Evolutionary conservation across 495 filamentous ascomycete genomes (phyloP), one percentile per base, ranked within the genome.

Genomic region (Aspergillus indologenus): DNA sequence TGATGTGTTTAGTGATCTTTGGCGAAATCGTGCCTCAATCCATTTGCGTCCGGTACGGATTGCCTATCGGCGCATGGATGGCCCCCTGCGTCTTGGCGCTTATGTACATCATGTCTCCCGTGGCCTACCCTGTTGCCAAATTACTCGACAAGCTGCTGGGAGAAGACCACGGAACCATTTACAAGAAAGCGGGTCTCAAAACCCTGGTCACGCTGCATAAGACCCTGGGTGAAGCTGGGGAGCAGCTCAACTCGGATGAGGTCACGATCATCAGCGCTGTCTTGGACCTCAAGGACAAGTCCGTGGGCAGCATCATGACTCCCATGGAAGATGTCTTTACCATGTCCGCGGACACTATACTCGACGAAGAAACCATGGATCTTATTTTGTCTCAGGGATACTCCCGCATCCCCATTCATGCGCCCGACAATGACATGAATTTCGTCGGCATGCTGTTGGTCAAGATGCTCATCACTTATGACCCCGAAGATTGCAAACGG

Each of bases 191-290:
- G 50, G 92, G 92, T 1, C 74, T 97, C 61, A 92, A 92, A 70
- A 92, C 89, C 0, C 76, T 98, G 9, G 94, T 98, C 12, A 96
- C 91, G 0, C 80, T 98, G 1, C 94, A 98, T 76, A 92, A 91
- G 67, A 93, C 88, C 14, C 74, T 98, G 17, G 94, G 94, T 17
- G 86, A 88, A 29, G 88, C 87, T 22, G 89, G 88, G 19, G 90
- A 98, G 68, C 87, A 96, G 56, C 82, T 98, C 24, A 97, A 96
- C 67, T 87, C 96, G 61, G 94, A 98, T 68, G 94, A 98, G 74
- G 94, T 98, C 62, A 98, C 93, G 47, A 98, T 98, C 69, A 98
- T 98, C 67, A 95, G 89, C 61, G 93, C 93, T 22, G 95, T 98
- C 18, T 78, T 98, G 51, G 94, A 98, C 70, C 77, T 98, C 55